Base-by-base conservation (phyloP, 2,329 filamentous ascomycete species). In the Penicillium decumbens region DNA sequence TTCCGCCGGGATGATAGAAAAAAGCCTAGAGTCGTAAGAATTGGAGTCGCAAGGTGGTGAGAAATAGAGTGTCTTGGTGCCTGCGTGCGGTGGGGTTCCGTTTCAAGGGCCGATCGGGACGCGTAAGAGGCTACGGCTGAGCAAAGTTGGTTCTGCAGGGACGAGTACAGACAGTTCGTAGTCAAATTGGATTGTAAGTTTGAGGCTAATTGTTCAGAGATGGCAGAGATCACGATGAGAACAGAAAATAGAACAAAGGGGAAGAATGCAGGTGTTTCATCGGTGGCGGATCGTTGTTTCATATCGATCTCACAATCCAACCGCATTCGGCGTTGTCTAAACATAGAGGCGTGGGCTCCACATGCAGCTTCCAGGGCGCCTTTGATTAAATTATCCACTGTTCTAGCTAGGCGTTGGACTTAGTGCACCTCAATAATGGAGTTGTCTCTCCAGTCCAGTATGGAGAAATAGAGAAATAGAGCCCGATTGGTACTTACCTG, bases 11-110 rank as follows among this genome's bases (percentile, higher is more conserved):
- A 35, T 39, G 38, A 47, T 23, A 47, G 43, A 47, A 45, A 49
- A 40, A 43, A 23, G 38, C 37, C 15, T 43, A 37, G 28, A 38
- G 39, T 35, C 18, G 24, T 23, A 28, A 24, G 30, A 13, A 27
- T 30, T 35, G 23, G 28, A 45, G 41, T 41, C 27, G 39, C 29
- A 33, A 43, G 43, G 35, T 35, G 32, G 46, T 44, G 44, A 47
- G 32, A 47, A 44, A 43, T 24, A 33, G 41, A 50, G 41, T 51
- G 51, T 56, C 15, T 56, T 48, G 55, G 54, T 56, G 58, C 58
- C 58, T 60, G 58, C 58, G 58, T 60, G 58, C 58, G 58, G 58
- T 61, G 58, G 58, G 58, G 58, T 61, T 59, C 58, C 57, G 55
- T 58, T 59, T 59, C 55, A 54, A 61, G 58, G 49, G 53, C 53